Evolutionary conservation across 1,284 basidiomycete species (phyloP), one percentile per base, ranked within the genome.

Genomic region (Singerocomus inundabilis): DNA sequence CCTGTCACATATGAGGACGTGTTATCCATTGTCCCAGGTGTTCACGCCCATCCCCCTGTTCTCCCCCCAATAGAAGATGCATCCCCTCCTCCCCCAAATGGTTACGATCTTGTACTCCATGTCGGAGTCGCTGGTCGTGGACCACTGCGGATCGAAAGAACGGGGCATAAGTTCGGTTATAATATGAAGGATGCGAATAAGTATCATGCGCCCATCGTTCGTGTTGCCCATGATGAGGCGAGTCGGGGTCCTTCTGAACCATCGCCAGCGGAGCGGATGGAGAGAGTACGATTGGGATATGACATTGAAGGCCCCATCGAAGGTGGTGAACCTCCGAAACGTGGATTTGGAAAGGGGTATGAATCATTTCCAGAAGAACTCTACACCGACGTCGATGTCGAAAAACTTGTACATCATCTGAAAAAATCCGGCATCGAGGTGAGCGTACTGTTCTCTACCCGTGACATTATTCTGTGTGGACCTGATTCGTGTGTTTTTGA

Each of bases 51-150:
- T 6, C 85, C 87, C 0, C 86, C 86, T 7, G 57, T 73, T 18
- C 69, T 88, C 9, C 82, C 83, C 6, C 40, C 60, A 28, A 52
- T 66, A 31, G 63, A 64, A 15, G 66, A 72, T 35, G 48, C 63
- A 1, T 68, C 69, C 18, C 62, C 71, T 11, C 49, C 71, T 35
- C 84, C 84, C 2, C 64, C 70, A 21, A 71, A 70, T 43, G 84
- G 84, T n/a, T 89, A 84, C 58, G 86, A 89, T 61, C 80, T 88
- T 54, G 77, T 88, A 43, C 77, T 89, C 57, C 86, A 89, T 58
- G 72, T 89, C 32, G 86, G 87, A 9, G 80, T 84, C 12, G 85
- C 84, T 2, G 79, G 80, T 7, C 74, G 81, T 12, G 87, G 86
- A 0, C 75, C 79, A 0, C 65, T 88, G 46, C 74, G 82, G 25